phyloP scores from a whole-genome alignment of 345 rosid species.

The Sonneratia caseolaris region DNA sequence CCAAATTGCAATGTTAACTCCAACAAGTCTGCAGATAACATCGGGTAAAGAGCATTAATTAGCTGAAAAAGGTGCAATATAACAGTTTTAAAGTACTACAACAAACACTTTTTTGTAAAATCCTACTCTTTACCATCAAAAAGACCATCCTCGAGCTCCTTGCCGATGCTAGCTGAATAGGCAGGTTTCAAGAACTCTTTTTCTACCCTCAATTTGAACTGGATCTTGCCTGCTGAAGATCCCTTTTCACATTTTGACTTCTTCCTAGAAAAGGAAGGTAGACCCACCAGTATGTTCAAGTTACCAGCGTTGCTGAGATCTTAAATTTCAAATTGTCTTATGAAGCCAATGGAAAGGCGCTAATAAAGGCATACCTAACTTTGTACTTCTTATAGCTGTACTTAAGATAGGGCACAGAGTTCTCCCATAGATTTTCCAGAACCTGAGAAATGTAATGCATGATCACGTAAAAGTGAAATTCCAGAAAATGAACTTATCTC shows the following conservation, averaged over 20 bases:
- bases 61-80: neutral
- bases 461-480: slow-evolving; percentile 8
- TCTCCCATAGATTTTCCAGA: slow-evolving; percentile 65
- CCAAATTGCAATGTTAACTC: slow-evolving; percentile 89
- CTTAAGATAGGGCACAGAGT: slow-evolving; percentile 67
- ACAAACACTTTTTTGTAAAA: neutral
- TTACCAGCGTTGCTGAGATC: neutral
- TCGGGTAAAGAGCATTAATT: neutral
- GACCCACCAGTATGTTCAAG: neutral
- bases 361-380: slow-evolving; percentile 45
- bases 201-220: slow-evolving; percentile 68
- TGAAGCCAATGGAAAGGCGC: neutral
- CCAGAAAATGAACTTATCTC: neutral
- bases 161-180: slow-evolving; percentile 74
- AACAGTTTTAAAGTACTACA: neutral
- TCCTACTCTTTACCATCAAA: slow-evolving; percentile 55
- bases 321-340: neutral
- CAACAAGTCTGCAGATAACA: slow-evolving; percentile 48
- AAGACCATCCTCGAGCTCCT: slow-evolving; percentile 87
- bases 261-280: slow-evolving; percentile 31
- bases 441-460: slow-evolving; percentile 32
- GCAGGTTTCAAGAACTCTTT: slow-evolving; percentile 79
- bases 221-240: slow-evolving; percentile 42
- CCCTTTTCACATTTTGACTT: slow-evolving; percentile 50
- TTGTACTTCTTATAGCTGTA: slow-evolving; percentile 67